A percentile compares a stretch with the other conserved stretches of the same genome.
phyloP scores from a whole-genome alignment of 1,284 basidiomycete species.

The Inonotus obliquus region DNA sequence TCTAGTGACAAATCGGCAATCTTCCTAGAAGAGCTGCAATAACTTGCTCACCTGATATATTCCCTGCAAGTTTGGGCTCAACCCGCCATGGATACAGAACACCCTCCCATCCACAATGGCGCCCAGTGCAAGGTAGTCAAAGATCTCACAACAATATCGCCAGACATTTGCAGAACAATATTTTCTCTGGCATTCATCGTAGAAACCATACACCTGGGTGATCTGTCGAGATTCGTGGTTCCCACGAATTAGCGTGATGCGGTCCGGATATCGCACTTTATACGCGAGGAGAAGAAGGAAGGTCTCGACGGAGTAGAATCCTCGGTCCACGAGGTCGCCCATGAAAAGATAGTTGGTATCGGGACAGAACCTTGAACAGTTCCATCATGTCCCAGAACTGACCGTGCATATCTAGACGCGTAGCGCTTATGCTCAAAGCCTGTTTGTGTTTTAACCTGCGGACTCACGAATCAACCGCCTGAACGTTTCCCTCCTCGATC shows the following conservation, averaged over 20 bases:
- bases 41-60: constrained; percentile 77
- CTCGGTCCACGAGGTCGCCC: constrained; percentile 96
- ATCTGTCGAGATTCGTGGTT: constrained; percentile 99
- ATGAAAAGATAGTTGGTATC: constrained; percentile 98
- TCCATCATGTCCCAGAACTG: constrained; percentile 99
- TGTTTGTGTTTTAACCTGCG: constrained; percentile 7
- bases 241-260: constrained; percentile 94
- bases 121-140: constrained; percentile 92
- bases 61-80: constrained; percentile 80
- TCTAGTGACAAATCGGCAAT: constrained; percentile 42
- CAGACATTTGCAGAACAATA: constrained; percentile 96
- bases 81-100: constrained; percentile 89
- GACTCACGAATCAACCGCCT: constrained; percentile 93
- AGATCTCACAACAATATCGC: constrained; percentile 98
- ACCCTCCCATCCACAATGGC: constrained; percentile 95
- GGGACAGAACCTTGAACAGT: constrained; percentile 93
- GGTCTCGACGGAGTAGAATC: constrained; percentile 97
- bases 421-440: constrained; percentile 7
- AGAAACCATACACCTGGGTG: constrained; percentile 98
- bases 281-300: constrained; percentile 91
- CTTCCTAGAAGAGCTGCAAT: neutral
- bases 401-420: constrained; percentile 74
- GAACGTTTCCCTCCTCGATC: constrained; percentile 97
- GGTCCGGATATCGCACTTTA: constrained; percentile 97
- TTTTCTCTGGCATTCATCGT: constrained; percentile 97